A percentile compares a stretch with the other conserved stretches of the same genome.
Evolutionary conservation across 768 basidiomycete species (phyloP).

Genomic region (Tulasnella sp.): DNA sequence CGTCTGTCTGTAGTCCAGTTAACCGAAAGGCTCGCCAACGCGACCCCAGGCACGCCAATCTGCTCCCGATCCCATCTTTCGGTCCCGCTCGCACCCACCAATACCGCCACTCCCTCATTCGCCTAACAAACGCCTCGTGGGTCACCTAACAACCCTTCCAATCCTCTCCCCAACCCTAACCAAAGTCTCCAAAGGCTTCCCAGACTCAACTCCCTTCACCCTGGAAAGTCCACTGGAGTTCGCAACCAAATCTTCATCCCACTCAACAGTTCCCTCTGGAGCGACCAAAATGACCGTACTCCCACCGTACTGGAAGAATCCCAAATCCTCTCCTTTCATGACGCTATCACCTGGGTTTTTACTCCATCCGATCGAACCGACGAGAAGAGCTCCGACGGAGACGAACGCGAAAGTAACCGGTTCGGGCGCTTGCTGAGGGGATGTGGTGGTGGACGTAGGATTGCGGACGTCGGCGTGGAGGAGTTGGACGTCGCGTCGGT

Average conservation of each 20-base stretch:
- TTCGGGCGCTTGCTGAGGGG: constrained; percentile 33
- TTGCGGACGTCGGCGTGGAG: constrained; percentile 49
- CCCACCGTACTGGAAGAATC: constrained; percentile 73
- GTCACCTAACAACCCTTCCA: constrained; percentile 33
- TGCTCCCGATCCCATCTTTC: neutral
- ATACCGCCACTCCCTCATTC: neutral
- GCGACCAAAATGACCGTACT: constrained; percentile 57
- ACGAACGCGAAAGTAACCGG: constrained; percentile 62
- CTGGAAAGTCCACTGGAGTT: neutral
- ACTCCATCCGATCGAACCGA: constrained; percentile 74
- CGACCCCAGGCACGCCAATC: too few relatives aligned
- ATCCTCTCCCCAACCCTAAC: constrained; percentile 58
- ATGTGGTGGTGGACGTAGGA: constrained; percentile 39
- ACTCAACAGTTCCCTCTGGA: constrained; percentile 36
- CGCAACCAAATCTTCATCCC: constrained; percentile 59
- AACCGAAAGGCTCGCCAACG: too few relatives aligned
- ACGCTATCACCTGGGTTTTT: constrained; percentile 43
- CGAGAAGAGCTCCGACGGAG: constrained; percentile 80
- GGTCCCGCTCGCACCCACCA: neutral
- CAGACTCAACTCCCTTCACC: constrained; percentile 53
- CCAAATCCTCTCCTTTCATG: constrained; percentile 54
- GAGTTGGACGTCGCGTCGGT: constrained; percentile 60
- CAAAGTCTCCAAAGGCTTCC: constrained; percentile 60
- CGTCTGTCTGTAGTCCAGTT: too few relatives aligned
- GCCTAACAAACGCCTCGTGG: neutral